phyloP scores from a whole-genome alignment of 306 rosid genomes.

The Cicer chorassanicum region DNA sequence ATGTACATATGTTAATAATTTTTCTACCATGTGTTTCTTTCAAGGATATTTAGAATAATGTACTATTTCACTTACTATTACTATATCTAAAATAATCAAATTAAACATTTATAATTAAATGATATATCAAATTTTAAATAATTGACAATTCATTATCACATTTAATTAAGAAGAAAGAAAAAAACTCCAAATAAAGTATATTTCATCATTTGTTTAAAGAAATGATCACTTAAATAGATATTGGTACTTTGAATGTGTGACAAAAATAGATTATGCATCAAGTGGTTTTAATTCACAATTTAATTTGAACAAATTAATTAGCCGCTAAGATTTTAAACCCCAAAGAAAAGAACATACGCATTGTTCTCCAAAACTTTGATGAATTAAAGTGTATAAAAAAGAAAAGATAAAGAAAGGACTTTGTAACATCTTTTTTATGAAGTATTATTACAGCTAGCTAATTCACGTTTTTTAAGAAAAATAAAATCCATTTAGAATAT shows the following conservation, averaged over 20 bases:
- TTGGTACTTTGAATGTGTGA: too few relatives aligned
- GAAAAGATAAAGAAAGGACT: neutral
- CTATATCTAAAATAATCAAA: neutral
- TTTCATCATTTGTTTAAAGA: neutral
- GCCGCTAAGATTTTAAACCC: constrained; percentile 26
- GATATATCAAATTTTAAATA: neutral
- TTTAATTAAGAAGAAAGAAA: neutral
- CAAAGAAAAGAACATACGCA: neutral
- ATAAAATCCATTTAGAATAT: too few relatives aligned
- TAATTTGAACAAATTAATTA: constrained; percentile 23
- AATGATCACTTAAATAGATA: too few relatives aligned
- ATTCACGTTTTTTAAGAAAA: too few relatives aligned
- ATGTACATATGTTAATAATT: neutral
- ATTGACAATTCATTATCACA: neutral
- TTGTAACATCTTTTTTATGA: neutral
- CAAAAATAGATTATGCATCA: neutral
- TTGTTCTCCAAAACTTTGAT: constrained; percentile 17
- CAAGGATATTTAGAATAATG: neutral
- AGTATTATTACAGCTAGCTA: too few relatives aligned
- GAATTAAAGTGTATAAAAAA: neutral
- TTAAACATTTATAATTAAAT: neutral
- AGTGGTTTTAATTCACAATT: neutral
- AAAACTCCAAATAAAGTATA: neutral
- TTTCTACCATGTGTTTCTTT: neutral
- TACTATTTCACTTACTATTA: neutral